Evolutionary conservation across 805 yeast species (phyloP), one percentile per base, ranked within the genome.

Genomic region (Kodamaea hsintzibuensis): DNA sequence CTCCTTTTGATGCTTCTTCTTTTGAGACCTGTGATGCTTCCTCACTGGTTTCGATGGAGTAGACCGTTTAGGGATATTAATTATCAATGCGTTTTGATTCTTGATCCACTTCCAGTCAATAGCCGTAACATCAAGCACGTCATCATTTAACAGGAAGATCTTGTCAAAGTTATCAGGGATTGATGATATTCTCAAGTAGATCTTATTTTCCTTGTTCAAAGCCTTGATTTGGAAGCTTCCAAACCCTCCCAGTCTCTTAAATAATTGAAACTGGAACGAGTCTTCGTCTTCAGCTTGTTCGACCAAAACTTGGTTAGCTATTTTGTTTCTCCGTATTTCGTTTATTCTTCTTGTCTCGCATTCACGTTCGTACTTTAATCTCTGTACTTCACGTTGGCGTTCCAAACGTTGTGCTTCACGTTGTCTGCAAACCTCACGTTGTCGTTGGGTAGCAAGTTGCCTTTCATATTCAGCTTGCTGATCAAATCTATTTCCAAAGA

Each of bases 181-280:
- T 1, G 67, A 63, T 35, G 56, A 54, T 7, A 64, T 57, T 51
- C 56, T 62, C 42, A 64, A 54, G 44, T 57, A 56, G 30, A 55
- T 55, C 47, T 59, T 46, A 39, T 56, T 55, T 25, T 49, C 42
- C 33, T 50, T 55, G 42, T 60, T 58, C 39, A 59, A 47, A 2
- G 60, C 61, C 49, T 54, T 60, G 42, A 64, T 56, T 40, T 62
- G 62, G 58, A 62, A 64, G 14, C 60, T 55, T 27, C 54, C 47
- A 50, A 63, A 63, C 46, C 55, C 49, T n/a, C 66, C 67, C 30
- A 27, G 42, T 17, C 51, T 49, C 55, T 63, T 64, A 54, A 53
- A 57, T 17, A 64, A 52, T 35, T 62, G 65, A 8, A 64, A 60
- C 45, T 61, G 64, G 49, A 52, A 57, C 2, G 48, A 47, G 37